These are phyloP conservation scores for Boletus huronensis DNA, from an alignment of 768 basidiomycete genomes.

Conservation along the genomic window DNA sequence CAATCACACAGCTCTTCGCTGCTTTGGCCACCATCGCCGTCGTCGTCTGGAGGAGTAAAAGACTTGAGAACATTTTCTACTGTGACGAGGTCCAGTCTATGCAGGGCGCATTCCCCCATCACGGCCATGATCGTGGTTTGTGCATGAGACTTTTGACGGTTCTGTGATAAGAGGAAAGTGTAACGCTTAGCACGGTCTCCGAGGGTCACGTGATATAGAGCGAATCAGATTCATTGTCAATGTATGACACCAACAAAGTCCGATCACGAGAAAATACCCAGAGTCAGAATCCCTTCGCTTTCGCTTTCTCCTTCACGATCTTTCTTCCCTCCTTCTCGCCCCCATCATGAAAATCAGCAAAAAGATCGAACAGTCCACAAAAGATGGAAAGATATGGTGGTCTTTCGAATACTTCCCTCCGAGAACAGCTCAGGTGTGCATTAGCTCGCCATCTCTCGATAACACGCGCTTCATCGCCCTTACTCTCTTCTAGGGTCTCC, in stretches of 20 bases:
- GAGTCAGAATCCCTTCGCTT: neutral
- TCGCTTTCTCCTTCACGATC: conserved; percentile 17
- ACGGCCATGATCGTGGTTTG: conserved; percentile 53
- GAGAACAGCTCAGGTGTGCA: conserved; percentile 81
- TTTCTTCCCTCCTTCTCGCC: conserved; percentile 21
- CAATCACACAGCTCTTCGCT: conserved; percentile 50
- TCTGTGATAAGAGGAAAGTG: neutral
- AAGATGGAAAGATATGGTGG: conserved; percentile 93
- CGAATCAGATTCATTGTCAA: neutral
- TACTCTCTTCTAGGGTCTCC: conserved; percentile 38
- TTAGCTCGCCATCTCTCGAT: neutral
- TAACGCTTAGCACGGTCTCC: neutral
- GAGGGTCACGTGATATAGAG: conserved; percentile 20
- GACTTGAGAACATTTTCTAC: conserved; percentile 38
- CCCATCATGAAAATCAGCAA: conserved; percentile 85
- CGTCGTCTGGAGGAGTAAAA: conserved; percentile 58
- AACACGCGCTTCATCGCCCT: neutral
- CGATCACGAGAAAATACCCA: conserved; percentile 26
- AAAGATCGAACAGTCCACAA: conserved; percentile 83
- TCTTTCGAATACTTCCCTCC: conserved; percentile 99
- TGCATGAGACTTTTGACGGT: conserved; percentile 2
- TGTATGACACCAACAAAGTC: conserved; percentile 5
- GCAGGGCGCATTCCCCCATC: conserved; percentile 49
- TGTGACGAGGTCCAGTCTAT: conserved; percentile 42
- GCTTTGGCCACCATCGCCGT: conserved; percentile 52